Conservation (phyloP, 2,329 filamentous ascomycete genomes). For the Monilinia aucupariae region DNA sequence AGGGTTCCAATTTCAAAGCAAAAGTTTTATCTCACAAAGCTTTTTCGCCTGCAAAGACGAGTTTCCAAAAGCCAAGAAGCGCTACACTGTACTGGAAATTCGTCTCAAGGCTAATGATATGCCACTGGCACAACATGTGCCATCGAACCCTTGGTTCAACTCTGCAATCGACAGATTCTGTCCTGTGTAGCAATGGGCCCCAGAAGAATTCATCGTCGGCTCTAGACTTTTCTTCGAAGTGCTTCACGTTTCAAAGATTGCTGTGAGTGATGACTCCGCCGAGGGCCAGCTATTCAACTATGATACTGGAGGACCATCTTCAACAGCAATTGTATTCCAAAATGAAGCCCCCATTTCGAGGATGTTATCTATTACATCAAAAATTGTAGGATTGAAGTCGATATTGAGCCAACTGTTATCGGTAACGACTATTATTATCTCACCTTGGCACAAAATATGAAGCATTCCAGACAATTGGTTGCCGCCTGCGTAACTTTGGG, state of each 20-base stretch:
- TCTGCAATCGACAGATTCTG: background rate
- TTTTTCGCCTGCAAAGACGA: background rate
- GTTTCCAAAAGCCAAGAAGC: background rate
- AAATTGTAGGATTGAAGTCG: too few species aligned
- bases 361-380: too few species aligned
- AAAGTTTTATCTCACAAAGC: background rate
- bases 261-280: background rate
- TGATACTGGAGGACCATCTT: too few species aligned
- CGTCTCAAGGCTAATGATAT: background rate
- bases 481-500: too few species aligned
- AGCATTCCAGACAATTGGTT: too few species aligned
- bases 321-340: too few species aligned
- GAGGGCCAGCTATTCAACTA: too few species aligned
- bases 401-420: too few species aligned
- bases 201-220: background rate
- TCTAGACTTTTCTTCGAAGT: background rate
- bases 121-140: background rate
- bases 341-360: too few species aligned
- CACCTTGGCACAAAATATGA: too few species aligned
- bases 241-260: background rate
- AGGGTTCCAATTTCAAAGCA: background rate
- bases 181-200: background rate
- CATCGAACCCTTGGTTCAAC: background rate
- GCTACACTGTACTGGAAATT: background rate
- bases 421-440: too few species aligned